Evolutionary conservation across 1,284 basidiomycete species (phyloP), one percentile per base, ranked within the genome.

Genomic region (Heterobasidion parviporum): DNA sequence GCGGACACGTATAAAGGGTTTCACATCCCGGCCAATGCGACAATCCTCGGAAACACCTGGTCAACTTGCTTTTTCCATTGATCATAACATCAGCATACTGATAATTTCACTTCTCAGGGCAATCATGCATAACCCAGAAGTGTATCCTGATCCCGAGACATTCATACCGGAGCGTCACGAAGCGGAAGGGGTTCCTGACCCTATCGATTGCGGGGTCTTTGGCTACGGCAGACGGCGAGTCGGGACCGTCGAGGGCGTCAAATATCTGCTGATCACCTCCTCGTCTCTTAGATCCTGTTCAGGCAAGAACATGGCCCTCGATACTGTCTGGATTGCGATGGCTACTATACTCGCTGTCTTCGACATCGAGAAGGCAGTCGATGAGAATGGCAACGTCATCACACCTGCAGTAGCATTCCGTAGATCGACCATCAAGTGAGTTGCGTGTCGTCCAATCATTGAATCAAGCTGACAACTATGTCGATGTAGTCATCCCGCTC

Each of bases 281-380:
- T 14, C 16, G 43, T 16, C n/a, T n/a, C 10, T 7, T 48, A 78
- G 74, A 36, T 59, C 72, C 50, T 81, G 79, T 60, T 76, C 79
- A 1, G 80, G 79, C 6, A 63, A 70, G 54, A 72, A 71, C 66
- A 67, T 80, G 38, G 55, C 55, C 54, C 71, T 74, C 56, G 76
- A 79, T 60, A 70, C 74, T 15, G 59, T 81, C 18, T 81, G 75
- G 74, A 74, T 80, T 49, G 64, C 72, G 14, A 67, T 79, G 26
- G 76, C 75, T 44, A 74, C 74, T 2, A 69, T 77, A 38, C 60
- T 81, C 41, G 64, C 74, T 8, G 71, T 73, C 12, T 77, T 74
- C 61, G 64, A 73, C 51, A 72, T 80, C 35, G 57, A 65, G 46
- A 74, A 72, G 61, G 65, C 72, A 10, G 54, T 70, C 14, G 76